phyloP scores from a whole-genome alignment of 352 stramenopile species.

The Saprolegnia parasitica region DNA sequence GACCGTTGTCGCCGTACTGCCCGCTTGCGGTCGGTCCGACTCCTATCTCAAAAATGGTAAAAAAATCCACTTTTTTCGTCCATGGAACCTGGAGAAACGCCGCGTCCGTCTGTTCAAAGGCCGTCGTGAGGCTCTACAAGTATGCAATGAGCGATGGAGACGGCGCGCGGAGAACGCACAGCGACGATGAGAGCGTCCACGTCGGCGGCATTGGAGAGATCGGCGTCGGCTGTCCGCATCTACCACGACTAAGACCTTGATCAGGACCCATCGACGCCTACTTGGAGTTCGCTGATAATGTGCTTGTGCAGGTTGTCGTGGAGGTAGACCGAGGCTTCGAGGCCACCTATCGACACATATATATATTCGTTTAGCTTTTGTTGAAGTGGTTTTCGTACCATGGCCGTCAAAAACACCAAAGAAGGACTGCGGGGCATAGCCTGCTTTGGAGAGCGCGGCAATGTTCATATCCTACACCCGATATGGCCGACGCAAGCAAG shows the following conservation, averaged over 20 bases:
- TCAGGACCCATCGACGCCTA: neutral
- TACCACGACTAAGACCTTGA: no score
- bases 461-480: constrained; percentile 54
- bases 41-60: constrained; percentile 19
- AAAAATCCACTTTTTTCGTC: neutral
- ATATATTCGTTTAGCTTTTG: neutral
- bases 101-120: constrained; percentile 69
- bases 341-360: constrained; percentile 45
- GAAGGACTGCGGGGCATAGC: constrained; percentile 87
- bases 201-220: neutral
- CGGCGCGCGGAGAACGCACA: neutral
- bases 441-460: constrained; percentile 43
- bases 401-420: constrained; percentile 97
- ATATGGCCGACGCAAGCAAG: neutral
- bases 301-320: constrained; percentile 61
- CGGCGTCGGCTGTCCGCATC: no score
- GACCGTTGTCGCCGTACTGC: constrained; percentile 93
- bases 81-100: constrained; percentile 48
- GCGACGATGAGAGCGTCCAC: neutral
- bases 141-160: neutral
- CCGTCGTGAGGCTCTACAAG: constrained; percentile 40
- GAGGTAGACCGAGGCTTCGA: constrained; percentile 90
- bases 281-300: constrained; percentile 32
- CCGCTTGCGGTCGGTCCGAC: constrained; percentile 67
- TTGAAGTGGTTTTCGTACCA: constrained; percentile 30